phyloP scores from a whole-genome alignment of 2,329 filamentous ascomycete species.

The Monilinia laxa region DNA sequence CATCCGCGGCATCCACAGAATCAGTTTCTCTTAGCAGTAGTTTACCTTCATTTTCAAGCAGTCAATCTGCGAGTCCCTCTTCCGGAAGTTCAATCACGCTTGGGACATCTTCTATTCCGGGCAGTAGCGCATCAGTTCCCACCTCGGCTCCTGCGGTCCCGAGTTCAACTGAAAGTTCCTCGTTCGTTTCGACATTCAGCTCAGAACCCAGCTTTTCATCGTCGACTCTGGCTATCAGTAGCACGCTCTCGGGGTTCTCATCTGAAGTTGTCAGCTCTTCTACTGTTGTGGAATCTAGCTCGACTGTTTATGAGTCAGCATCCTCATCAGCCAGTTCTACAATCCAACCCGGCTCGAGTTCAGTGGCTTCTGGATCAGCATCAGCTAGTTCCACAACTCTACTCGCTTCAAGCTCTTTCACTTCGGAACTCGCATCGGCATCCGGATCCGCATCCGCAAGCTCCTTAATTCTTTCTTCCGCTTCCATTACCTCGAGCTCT shows the following conservation, averaged over 20 bases:
- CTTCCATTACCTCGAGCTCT: background rate
- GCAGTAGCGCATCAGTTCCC: slow-evolving; percentile 3
- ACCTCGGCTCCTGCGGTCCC: background rate
- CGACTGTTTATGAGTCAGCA: background rate
- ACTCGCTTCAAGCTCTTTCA: background rate
- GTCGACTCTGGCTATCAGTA: background rate
- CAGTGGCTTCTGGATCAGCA: background rate
- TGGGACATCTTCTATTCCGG: background rate
- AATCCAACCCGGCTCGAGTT: too few relatives aligned
- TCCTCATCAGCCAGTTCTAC: background rate
- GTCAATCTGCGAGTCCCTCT: too few relatives aligned
- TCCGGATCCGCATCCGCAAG: too few relatives aligned
- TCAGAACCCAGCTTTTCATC: background rate
- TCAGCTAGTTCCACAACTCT: background rate
- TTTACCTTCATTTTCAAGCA: background rate
- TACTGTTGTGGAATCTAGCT: background rate
- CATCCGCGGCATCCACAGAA: background rate
- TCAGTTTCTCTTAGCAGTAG: background rate
- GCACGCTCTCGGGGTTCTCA: background rate
- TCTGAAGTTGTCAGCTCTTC: background rate
- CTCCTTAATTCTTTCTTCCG: too few relatives aligned
- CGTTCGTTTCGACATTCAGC: background rate
- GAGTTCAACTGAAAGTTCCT: background rate
- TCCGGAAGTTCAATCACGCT: background rate
- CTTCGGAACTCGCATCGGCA: too few relatives aligned